Evolutionary conservation across 768 basidiomycete species (phyloP).

Genomic region (Phlegmacium glaucopus): DNA sequence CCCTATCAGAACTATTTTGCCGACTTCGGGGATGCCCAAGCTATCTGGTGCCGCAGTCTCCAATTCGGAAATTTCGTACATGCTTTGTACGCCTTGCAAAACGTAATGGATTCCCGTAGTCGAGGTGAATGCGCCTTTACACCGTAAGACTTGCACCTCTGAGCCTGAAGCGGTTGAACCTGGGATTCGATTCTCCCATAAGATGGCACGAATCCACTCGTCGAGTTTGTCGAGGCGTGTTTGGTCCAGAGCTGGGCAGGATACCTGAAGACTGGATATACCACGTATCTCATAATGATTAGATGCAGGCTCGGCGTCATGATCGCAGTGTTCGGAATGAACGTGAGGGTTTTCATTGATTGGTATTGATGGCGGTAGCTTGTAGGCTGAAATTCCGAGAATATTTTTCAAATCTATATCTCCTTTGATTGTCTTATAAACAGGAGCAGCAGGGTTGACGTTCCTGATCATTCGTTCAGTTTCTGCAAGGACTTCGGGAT

Average conservation of each 20-base stretch:
- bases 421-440: constrained; percentile 69
- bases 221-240: constrained; percentile 56
- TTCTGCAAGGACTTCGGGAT: constrained; percentile 36
- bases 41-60: constrained; percentile 22
- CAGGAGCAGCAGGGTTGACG: constrained; percentile 77
- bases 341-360: constrained; percentile 12
- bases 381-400: constrained; percentile 80
- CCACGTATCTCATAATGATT: constrained; percentile 72
- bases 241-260: constrained; percentile 55
- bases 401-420: constrained; percentile 73
- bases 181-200: constrained; percentile 75
- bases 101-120: constrained; percentile 59
- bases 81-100: constrained; percentile 86
- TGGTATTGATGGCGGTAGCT: constrained; percentile 37
- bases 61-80: constrained; percentile 75
- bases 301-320: constrained; percentile 32
- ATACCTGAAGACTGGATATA: constrained; percentile 78
- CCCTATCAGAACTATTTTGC: constrained; percentile 88
- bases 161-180: constrained; percentile 12
- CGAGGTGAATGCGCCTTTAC: constrained; percentile 77
- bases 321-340: constrained; percentile 27
- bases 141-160: constrained; percentile 55
- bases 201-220: constrained; percentile 72
- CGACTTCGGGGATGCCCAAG: constrained; percentile 53
- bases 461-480: constrained; percentile 62